These are phyloP conservation scores for Macaranga tanarius DNA, from an alignment of 441 rosid genomes.

Conservation along the genomic window DNA sequence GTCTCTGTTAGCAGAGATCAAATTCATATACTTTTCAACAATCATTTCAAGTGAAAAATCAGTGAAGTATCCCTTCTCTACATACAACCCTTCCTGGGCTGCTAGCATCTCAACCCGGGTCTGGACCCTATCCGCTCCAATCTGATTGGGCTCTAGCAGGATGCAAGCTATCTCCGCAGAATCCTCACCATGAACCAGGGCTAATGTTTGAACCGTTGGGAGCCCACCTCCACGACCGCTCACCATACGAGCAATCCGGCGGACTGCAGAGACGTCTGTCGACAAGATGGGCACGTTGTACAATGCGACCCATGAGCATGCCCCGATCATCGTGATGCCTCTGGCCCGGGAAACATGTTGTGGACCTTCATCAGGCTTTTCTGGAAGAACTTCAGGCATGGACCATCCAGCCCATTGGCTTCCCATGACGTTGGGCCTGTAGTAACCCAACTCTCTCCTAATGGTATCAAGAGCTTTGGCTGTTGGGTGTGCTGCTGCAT, in stretches of 20 bases:
- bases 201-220: constrained; percentile 56
- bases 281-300: constrained; percentile 56
- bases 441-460: constrained; percentile 62
- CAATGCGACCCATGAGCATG: constrained; percentile 47
- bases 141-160: constrained; percentile 56
- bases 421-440: constrained; percentile 55
- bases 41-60: constrained; percentile 55
- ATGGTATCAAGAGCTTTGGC: constrained; percentile 54
- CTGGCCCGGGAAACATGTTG: constrained; percentile 36
- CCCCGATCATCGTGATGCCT: constrained; percentile 58
- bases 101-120: constrained; percentile 51
- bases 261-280: constrained; percentile 38
- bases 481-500: constrained; percentile 59
- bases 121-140: constrained; percentile 61
- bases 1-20: constrained; percentile 26
- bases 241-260: constrained; percentile 50
- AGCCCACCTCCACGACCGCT: constrained; percentile 67
- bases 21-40: constrained; percentile 40
- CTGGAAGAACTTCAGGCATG: constrained; percentile 34
- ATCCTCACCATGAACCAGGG: constrained; percentile 49
- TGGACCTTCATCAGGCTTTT: constrained; percentile 52
- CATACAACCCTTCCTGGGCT: constrained; percentile 49
- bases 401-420: constrained; percentile 60
- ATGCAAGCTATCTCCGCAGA: constrained; percentile 58
- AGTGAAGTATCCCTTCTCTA: constrained; percentile 61